Conservation (phyloP, 345 rosid species). For the Eucalyptus lansdowneana region DNA sequence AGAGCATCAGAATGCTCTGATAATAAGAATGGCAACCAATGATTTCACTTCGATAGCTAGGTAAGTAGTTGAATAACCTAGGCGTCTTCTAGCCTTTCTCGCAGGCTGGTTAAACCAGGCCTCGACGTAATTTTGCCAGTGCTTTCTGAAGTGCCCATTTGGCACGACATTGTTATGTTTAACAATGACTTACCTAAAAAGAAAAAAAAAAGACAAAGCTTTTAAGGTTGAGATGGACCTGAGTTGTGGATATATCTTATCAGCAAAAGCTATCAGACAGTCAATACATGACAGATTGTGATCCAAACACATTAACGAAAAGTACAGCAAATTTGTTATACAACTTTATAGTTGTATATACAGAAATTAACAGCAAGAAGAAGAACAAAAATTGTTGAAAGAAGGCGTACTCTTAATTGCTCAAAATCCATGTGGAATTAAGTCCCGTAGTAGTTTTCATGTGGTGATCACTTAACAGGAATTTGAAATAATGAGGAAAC, state of each 20-base stretch:
- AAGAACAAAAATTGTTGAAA: too few relatives aligned
- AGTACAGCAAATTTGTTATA: background rate
- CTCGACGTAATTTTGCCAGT: constrained; percentile 76
- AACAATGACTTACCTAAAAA: constrained; percentile 28
- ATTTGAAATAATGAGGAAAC: too few relatives aligned
- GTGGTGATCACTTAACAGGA: too few relatives aligned
- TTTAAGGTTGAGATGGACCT: background rate
- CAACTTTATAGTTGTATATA: too few relatives aligned
- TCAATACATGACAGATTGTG: background rate
- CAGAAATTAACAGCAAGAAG: too few relatives aligned
- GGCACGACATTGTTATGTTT: constrained; percentile 83
- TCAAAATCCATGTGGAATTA: too few relatives aligned
- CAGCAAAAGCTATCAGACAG: background rate
- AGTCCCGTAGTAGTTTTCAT: too few relatives aligned
- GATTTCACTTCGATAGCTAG: background rate
- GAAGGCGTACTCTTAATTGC: too few relatives aligned
- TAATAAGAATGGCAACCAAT: too few relatives aligned
- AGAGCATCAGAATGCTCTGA: too few relatives aligned
- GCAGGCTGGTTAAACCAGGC: constrained; percentile 95
- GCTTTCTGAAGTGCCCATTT: constrained; percentile 71
- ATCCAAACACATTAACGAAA: background rate
- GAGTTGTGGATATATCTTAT: background rate
- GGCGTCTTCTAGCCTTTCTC: constrained; percentile 55
- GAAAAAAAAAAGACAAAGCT: background rate
- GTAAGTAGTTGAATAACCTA: constrained; percentile 17